Conservation (phyloP, 108 stramenopile species). For the Nitzschia inconspicua region DNA sequence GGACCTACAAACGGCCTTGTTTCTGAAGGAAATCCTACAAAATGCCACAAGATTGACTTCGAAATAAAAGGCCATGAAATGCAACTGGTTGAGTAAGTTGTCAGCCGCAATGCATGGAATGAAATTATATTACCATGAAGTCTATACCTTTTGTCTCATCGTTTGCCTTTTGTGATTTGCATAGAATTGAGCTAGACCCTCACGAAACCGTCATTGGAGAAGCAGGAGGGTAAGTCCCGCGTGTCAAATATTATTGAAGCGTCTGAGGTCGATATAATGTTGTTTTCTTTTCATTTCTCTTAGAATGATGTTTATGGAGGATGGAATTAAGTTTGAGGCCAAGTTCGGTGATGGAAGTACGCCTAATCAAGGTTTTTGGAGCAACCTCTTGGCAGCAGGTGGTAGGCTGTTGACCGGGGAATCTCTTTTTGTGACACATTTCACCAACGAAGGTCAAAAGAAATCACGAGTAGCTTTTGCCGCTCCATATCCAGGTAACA, state of each 20-base stretch:
- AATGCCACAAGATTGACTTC: slow-evolving; percentile 28
- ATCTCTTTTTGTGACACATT: slow-evolving; percentile 72
- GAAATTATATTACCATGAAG: background rate
- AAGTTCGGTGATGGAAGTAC: slow-evolving; percentile 60
- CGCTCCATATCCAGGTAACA: slow-evolving; percentile 67
- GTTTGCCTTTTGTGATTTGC: background rate
- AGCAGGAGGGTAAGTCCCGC: too few species aligned
- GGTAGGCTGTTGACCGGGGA: slow-evolving; percentile 71
- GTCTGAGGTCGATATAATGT: too few species aligned
- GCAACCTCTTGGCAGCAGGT: slow-evolving; percentile 42
- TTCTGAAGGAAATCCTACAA: slow-evolving; percentile 20
- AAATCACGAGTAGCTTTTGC: slow-evolving; percentile 63
- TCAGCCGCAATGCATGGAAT: background rate
- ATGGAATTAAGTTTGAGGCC: slow-evolving; percentile 73
- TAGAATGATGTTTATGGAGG: slow-evolving; percentile 79
- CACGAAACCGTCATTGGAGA: slow-evolving; percentile 72
- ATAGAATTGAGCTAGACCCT: slow-evolving; percentile 31
- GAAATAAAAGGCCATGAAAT: slow-evolving; percentile 38
- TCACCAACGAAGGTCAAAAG: slow-evolving; percentile 52
- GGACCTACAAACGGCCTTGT: slow-evolving; percentile 22
- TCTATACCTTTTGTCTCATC: background rate
- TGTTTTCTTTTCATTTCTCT: too few species aligned
- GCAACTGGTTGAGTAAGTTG: slow-evolving; percentile 28
- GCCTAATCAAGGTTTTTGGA: slow-evolving; percentile 26
- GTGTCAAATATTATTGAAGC: too few species aligned